Percentiles rank a stretch among this genome's conserved stretches.
Evolutionary conservation across 2,329 filamentous ascomycete genomes (phyloP).

Genomic region (Ceratocystis huliohia): DNA sequence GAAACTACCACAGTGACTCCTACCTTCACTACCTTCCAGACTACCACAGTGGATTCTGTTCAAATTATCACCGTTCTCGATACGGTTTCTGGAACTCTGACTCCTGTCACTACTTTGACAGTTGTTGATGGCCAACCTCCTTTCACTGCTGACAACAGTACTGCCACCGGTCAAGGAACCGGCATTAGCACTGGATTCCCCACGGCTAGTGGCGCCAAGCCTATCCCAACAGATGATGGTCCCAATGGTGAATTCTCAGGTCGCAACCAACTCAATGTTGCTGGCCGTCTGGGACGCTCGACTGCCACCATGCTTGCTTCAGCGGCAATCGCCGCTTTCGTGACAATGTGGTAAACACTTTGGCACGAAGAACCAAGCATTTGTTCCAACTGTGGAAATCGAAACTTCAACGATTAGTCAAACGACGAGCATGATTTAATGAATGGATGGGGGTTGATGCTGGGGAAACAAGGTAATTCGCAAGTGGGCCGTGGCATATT

Average conservation of each 20-base stretch:
- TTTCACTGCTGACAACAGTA: slow-evolving; percentile 16
- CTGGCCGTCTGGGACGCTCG: not conserved
- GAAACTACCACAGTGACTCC: slow-evolving; percentile 18
- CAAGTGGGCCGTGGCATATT: not conserved
- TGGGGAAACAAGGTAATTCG: not conserved
- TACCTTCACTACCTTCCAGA: slow-evolving; percentile 13
- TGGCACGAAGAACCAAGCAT: not conserved
- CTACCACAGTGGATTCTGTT: slow-evolving; percentile 13
- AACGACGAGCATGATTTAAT: slow-evolving; percentile 10
- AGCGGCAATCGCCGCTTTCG: not conserved
- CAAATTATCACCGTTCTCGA: slow-evolving; percentile 16
- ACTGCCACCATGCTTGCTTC: not conserved
- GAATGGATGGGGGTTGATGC: not conserved
- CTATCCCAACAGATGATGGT: not conserved
- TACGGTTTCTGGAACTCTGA: slow-evolving; percentile 13
- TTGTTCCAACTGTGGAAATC: not conserved
- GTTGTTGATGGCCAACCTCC: slow-evolving; percentile 16
- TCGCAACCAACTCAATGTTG: slow-evolving; percentile 4
- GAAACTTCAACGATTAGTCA: not conserved
- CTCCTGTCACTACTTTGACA: slow-evolving; percentile 18
- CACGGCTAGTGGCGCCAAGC: not conserved
- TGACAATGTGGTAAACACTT: slow-evolving; percentile 4
- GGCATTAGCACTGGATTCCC: not conserved
- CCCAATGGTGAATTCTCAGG: slow-evolving; percentile 4
- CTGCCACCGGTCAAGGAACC: slow-evolving; percentile 11